These are phyloP conservation scores for Metarhizium brunneum DNA, from an alignment of 2,329 filamentous ascomycete genomes.

Conservation along the genomic window DNA sequence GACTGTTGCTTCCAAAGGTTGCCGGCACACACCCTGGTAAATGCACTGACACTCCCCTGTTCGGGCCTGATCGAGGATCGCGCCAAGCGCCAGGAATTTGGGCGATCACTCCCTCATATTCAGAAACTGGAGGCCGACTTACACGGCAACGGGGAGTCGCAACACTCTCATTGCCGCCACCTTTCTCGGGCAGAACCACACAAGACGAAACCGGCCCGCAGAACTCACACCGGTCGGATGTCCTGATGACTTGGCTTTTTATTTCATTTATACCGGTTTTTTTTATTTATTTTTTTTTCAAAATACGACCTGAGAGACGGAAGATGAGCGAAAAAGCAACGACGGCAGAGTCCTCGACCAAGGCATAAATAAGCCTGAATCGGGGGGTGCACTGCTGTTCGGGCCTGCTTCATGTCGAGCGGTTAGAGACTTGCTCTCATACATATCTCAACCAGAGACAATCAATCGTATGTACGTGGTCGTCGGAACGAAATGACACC, in stretches of 20 bases:
- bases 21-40: slow-evolving; percentile 1
- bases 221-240: neutral
- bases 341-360: neutral
- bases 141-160: neutral
- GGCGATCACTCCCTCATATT: slow-evolving; percentile 4
- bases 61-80: slow-evolving; percentile 8
- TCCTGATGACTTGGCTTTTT: neutral
- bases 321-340: neutral
- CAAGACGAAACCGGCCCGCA: neutral
- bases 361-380: neutral
- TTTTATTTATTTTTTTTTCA: neutral
- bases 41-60: slow-evolving; percentile 4
- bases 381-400: neutral
- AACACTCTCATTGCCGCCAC: slow-evolving; percentile 1
- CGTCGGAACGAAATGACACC: neutral
- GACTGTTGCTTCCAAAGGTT: neutral
- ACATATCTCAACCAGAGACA: neutral
- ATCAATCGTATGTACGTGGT: neutral
- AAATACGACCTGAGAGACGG: neutral
- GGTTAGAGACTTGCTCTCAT: neutral
- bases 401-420: neutral
- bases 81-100: slow-evolving; percentile 8
- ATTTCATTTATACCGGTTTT: neutral
- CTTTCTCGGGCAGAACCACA: slow-evolving; percentile 3
- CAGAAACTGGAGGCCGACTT: slow-evolving; percentile 3